Evolutionary conservation across 305 asterid species (phyloP).

Genomic region (Fraxinus nigra): DNA sequence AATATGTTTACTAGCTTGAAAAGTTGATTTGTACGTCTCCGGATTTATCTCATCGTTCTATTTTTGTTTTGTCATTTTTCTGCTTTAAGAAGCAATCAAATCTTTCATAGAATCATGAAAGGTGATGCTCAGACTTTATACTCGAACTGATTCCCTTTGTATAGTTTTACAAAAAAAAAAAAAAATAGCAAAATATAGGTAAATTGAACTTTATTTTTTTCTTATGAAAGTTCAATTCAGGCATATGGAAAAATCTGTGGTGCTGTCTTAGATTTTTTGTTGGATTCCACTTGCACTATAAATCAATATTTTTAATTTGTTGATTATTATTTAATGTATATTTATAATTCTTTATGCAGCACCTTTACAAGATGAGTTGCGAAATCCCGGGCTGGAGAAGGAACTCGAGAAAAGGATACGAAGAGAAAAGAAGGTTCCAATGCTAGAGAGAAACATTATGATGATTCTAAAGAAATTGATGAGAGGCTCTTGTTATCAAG

Average conservation of each 20-base stretch:
- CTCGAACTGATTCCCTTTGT: no score
- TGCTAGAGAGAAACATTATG: slow-evolving; percentile 47
- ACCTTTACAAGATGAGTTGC: slow-evolving; percentile 42
- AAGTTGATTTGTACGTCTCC: background rate
- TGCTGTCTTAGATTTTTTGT: background rate
- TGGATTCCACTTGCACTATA: background rate
- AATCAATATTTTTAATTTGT: slow-evolving; percentile 6
- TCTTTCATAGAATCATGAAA: background rate
- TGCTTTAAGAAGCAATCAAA: background rate
- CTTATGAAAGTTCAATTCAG: background rate
- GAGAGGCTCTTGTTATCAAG: slow-evolving; percentile 54
- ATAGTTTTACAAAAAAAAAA: no score
- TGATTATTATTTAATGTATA: background rate
- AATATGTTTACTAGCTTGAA: no score
- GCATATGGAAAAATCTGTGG: no score
- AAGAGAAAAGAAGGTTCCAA: slow-evolving; percentile 58
- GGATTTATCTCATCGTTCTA: background rate
- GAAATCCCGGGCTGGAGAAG: slow-evolving; percentile 54
- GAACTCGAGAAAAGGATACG: slow-evolving; percentile 56
- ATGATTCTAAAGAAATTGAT: slow-evolving; percentile 19
- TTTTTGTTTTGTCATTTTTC: background rate
- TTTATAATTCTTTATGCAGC: slow-evolving; percentile 35
- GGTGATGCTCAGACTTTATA: no score
- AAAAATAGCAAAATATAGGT: no score
- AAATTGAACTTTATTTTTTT: no score